Conservation (phyloP, 495 filamentous ascomycete genomes). For the Sporormia fimetaria region DNA sequence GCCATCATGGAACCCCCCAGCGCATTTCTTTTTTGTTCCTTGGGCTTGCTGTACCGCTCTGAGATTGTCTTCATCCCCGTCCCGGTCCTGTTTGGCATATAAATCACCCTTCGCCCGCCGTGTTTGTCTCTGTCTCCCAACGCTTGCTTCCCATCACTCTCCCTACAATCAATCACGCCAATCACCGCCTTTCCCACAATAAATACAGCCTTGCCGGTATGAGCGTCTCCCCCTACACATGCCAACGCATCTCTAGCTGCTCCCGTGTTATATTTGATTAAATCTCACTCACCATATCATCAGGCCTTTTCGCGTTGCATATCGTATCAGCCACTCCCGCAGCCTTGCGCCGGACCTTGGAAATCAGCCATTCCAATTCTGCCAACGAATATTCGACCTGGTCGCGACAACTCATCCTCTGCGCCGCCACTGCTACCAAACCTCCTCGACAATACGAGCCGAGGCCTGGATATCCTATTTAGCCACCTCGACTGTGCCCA, state of each 20-base stretch:
- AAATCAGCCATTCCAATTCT: conserved; percentile 19
- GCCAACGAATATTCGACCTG: conserved; percentile 20
- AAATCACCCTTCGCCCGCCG: too few relatives aligned
- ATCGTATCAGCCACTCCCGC: conserved; percentile 6
- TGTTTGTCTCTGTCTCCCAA: too few relatives aligned
- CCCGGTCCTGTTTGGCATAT: too few relatives aligned
- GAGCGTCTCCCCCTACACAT: too few relatives aligned
- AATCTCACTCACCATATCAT: conserved; percentile 19
- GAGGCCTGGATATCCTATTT: background rate
- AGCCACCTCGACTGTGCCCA: background rate
- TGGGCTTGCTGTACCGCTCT: too few relatives aligned
- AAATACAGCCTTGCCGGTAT: too few relatives aligned
- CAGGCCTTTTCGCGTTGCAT: conserved; percentile 9
- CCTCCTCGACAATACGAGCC: background rate
- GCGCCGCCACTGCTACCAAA: background rate
- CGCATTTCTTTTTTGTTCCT: too few relatives aligned
- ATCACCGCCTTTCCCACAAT: too few relatives aligned
- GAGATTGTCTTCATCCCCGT: too few relatives aligned
- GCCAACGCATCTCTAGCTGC: conserved; percentile 21
- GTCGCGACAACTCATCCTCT: conserved; percentile 21
- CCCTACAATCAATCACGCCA: too few relatives aligned
- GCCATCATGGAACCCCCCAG: too few relatives aligned
- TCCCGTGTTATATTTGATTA: conserved; percentile 14
- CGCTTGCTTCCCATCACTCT: too few relatives aligned
- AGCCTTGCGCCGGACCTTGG: conserved; percentile 5